Percentiles rank a stretch among this genome's conserved stretches.
Evolutionary conservation across 768 basidiomycete species (phyloP).

Genomic region (Tephrocybe sp.): DNA sequence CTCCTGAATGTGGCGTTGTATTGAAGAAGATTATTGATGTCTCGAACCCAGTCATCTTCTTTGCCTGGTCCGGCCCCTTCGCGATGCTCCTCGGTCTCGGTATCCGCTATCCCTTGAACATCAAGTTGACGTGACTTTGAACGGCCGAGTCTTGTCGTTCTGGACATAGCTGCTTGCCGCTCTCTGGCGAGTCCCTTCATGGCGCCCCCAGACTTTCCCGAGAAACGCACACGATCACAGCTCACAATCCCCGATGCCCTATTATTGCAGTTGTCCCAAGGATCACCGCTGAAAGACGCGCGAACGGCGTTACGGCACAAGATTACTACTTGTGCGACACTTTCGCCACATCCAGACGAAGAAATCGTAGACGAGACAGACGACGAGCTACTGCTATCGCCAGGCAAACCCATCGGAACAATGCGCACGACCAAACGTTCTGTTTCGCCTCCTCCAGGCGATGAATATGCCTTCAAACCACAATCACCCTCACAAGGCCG

Average conservation of each 20-base stretch:
- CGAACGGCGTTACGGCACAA: conserved; percentile 30
- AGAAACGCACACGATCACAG: conserved; percentile 52
- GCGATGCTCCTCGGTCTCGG: conserved; percentile 39
- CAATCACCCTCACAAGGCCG: conserved; percentile 28
- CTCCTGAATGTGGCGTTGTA: conserved; percentile 94
- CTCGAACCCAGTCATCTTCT: conserved; percentile 94
- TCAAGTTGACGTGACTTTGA: conserved; percentile 11
- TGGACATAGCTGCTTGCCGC: neutral
- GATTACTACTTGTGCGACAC: conserved; percentile 7
- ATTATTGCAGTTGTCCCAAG: conserved; percentile 38
- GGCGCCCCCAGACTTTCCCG: conserved; percentile 19
- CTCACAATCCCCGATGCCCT: conserved; percentile 44
- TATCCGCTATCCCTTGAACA: conserved; percentile 45
- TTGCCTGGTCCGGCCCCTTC: conserved; percentile 77
- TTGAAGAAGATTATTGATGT: conserved; percentile 91
- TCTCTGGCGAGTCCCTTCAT: neutral
- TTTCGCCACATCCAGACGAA: neutral
- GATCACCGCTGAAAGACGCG: conserved; percentile 55
- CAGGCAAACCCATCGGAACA: conserved; percentile 27
- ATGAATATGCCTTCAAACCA: conserved; percentile 26
- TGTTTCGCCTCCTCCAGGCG: conserved; percentile 33
- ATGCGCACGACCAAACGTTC: conserved; percentile 34
- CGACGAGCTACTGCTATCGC: conserved; percentile 48
- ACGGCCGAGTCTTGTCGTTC: neutral
- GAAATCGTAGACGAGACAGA: conserved; percentile 33